Evolutionary conservation across 2,329 filamentous ascomycete species (phyloP).

Genomic region (Rachicladosporium sp.): DNA sequence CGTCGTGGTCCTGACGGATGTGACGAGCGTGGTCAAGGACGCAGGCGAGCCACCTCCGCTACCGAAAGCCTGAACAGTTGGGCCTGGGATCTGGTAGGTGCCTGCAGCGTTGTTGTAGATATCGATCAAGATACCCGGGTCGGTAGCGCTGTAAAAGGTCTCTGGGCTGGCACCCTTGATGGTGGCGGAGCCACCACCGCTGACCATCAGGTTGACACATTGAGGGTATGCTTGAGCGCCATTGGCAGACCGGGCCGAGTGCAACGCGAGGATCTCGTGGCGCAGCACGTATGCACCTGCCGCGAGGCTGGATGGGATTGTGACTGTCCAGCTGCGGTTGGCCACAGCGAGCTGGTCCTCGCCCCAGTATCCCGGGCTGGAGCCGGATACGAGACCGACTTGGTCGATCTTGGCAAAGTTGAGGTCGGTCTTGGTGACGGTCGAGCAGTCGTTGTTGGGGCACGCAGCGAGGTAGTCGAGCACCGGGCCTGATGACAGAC

Average conservation of each 20-base stretch:
- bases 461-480: slow-evolving; percentile 53
- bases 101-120: slow-evolving; percentile 38
- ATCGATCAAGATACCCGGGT: slow-evolving; percentile 48
- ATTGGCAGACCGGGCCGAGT: slow-evolving; percentile 28
- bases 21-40: neutral
- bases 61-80: slow-evolving; percentile 14
- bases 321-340: slow-evolving; percentile 36
- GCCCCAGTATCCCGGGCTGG: slow-evolving; percentile 41
- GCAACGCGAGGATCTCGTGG: slow-evolving; percentile 42
- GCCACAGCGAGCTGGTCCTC: slow-evolving; percentile 39
- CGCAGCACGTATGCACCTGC: slow-evolving; percentile 42
- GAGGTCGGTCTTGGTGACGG: slow-evolving; percentile 40
- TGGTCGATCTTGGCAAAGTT: slow-evolving; percentile 53
- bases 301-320: slow-evolving; percentile 31
- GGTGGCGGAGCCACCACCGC: slow-evolving; percentile 30
- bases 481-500: slow-evolving; percentile 37
- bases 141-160: slow-evolving; percentile 44
- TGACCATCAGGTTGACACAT: slow-evolving; percentile 26
- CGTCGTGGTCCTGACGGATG: neutral
- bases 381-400: slow-evolving; percentile 38
- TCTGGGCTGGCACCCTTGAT: slow-evolving; percentile 41
- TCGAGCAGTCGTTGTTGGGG: slow-evolving; percentile 42
- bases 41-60: neutral
- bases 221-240: slow-evolving; percentile 42
- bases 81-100: slow-evolving; percentile 41